Conservation (phyloP, 2,329 filamentous ascomycete genomes). For the Aspergillus jensenii region DNA sequence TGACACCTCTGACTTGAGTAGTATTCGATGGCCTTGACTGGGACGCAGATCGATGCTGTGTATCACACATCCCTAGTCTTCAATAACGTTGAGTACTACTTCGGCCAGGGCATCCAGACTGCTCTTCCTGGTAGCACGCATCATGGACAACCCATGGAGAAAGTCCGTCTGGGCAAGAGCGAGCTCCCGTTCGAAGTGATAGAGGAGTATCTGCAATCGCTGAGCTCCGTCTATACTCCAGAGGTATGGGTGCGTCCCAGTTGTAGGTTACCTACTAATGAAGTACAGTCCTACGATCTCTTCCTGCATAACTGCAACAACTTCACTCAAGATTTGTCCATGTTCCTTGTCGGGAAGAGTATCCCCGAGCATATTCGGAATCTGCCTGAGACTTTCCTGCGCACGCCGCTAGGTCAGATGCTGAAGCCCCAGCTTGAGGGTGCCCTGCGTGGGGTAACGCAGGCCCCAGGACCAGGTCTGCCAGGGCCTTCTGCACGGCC, state of each 20-base stretch:
- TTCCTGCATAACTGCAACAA: slow-evolving; percentile 96
- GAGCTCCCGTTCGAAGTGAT: slow-evolving; percentile 78
- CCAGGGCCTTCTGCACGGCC: slow-evolving; percentile 18
- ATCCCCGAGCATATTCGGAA: slow-evolving; percentile 86
- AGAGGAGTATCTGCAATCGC: slow-evolving; percentile 80
- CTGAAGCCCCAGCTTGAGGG: slow-evolving; percentile 72
- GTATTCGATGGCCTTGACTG: slow-evolving; percentile 61
- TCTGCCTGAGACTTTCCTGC: slow-evolving; percentile 80
- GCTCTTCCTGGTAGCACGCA: slow-evolving; percentile 81
- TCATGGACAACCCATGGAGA: slow-evolving; percentile 79
- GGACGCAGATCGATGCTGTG: slow-evolving; percentile 79
- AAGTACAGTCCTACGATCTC: slow-evolving; percentile 73
- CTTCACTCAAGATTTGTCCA: slow-evolving; percentile 88
- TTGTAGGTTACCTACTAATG: background rate
- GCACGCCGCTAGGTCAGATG: slow-evolving; percentile 86
- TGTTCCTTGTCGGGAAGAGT: slow-evolving; percentile 82
- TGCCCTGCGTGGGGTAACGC: slow-evolving; percentile 62
- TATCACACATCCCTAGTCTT: slow-evolving; percentile 93
- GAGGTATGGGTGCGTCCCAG: slow-evolving; percentile 52
- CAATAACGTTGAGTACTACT: slow-evolving; percentile 83
- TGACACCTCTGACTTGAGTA: slow-evolving; percentile 28
- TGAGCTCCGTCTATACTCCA: slow-evolving; percentile 78
- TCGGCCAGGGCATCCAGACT: slow-evolving; percentile 81
- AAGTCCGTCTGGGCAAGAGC: slow-evolving; percentile 72
- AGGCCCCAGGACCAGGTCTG: slow-evolving; percentile 48